These are phyloP conservation scores for Capronia americana DNA, from an alignment of 2,329 filamentous ascomycete genomes.

Conservation along the genomic window DNA sequence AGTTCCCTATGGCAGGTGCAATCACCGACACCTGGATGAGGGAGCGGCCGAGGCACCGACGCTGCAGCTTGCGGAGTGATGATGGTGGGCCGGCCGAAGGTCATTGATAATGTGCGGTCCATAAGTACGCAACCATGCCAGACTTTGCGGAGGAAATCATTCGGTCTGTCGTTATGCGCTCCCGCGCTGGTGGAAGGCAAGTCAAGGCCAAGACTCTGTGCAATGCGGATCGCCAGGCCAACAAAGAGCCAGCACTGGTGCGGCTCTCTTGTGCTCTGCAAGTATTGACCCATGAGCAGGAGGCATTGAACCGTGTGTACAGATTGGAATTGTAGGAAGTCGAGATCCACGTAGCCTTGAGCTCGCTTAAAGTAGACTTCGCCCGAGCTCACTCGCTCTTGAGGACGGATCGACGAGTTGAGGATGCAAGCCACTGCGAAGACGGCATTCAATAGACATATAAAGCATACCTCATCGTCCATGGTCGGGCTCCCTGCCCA, in stretches of 20 bases:
- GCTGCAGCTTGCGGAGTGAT: slow-evolving; percentile 27
- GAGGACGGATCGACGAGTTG: slow-evolving; percentile 48
- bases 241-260: slow-evolving; percentile 60
- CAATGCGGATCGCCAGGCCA: slow-evolving; percentile 55
- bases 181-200: slow-evolving; percentile 48
- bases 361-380: slow-evolving; percentile 54
- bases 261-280: slow-evolving; percentile 57
- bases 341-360: slow-evolving; percentile 52
- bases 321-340: slow-evolving; percentile 49
- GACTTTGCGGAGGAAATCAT: slow-evolving; percentile 39
- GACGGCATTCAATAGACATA: slow-evolving; percentile 56
- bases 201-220: slow-evolving; percentile 56
- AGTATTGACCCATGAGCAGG: slow-evolving; percentile 56
- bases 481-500: slow-evolving; percentile 16
- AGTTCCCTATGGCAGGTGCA: slow-evolving; percentile 3
- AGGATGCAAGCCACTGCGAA: slow-evolving; percentile 56
- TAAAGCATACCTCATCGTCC: slow-evolving; percentile 52
- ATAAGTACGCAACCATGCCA: slow-evolving; percentile 50
- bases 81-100: slow-evolving; percentile 26
- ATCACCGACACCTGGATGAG: slow-evolving; percentile 9
- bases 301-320: slow-evolving; percentile 56
- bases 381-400: slow-evolving; percentile 51
- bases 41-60: slow-evolving; percentile 20
- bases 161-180: slow-evolving; percentile 39
- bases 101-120: slow-evolving; percentile 40